Conservation (phyloP, 1,284 basidiomycete species). For the Marasmius oreades region DNA sequence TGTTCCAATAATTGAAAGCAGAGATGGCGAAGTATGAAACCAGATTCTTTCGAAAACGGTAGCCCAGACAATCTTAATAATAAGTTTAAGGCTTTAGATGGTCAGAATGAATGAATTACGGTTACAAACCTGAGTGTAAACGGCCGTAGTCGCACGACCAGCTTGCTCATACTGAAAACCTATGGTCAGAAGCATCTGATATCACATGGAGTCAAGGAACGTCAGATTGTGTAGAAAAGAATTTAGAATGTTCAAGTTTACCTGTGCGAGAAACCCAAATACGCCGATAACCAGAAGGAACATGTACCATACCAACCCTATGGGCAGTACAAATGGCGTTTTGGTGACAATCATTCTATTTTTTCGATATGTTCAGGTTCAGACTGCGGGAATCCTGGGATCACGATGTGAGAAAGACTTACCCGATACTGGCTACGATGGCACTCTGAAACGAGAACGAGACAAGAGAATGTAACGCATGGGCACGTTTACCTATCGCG, state of each 20-base stretch:
- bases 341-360: slow-evolving; percentile 41
- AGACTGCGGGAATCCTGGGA: slow-evolving; percentile 1
- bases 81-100: background rate
- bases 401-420: slow-evolving; percentile 16
- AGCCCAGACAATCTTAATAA: slow-evolving; percentile 55
- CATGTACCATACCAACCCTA: slow-evolving; percentile 39
- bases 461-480: slow-evolving; percentile 69
- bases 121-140: slow-evolving; percentile 52
- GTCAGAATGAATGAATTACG: background rate
- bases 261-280: slow-evolving; percentile 60
- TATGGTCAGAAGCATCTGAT: slow-evolving; percentile 54
- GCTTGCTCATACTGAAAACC: slow-evolving; percentile 66
- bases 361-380: slow-evolving; percentile 5
- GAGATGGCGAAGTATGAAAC: slow-evolving; percentile 47
- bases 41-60: slow-evolving; percentile 56
- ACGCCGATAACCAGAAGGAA: slow-evolving; percentile 47
- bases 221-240: slow-evolving; percentile 4
- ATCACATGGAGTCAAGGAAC: background rate
- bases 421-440: slow-evolving; percentile 50
- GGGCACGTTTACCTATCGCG: slow-evolving; percentile 70
- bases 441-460: slow-evolving; percentile 67
- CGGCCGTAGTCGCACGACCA: slow-evolving; percentile 54
- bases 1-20: slow-evolving; percentile 54
- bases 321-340: slow-evolving; percentile 45
- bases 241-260: slow-evolving; percentile 15